Conservation (phyloP, 2,329 filamentous ascomycete genomes). For the Aureobasidium pullulans region DNA sequence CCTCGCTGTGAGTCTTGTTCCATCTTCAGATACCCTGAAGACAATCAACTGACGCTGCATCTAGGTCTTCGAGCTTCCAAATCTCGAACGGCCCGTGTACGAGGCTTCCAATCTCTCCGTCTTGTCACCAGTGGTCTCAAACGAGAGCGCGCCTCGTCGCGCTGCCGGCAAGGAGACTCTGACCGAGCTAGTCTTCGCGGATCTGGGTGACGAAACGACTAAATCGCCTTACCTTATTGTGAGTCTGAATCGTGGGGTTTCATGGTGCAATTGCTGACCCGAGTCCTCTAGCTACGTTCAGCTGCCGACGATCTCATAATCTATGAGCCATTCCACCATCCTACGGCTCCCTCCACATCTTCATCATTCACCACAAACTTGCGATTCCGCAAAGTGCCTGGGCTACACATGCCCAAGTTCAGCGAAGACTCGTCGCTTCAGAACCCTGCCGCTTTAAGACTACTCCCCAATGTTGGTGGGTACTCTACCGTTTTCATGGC, state of each 20-base stretch:
- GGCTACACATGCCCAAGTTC: conserved; percentile 57
- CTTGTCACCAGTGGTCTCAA: conserved; percentile 66
- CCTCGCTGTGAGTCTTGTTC: conserved; percentile 54
- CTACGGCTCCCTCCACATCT: conserved; percentile 29
- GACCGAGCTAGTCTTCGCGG: conserved; percentile 72
- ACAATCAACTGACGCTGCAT: background rate
- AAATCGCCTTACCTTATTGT: conserved; percentile 76
- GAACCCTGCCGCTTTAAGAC: conserved; percentile 47
- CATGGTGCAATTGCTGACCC: no score
- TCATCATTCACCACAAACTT: conserved; percentile 50
- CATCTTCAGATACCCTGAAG: no score
- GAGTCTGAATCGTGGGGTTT: conserved; percentile 28
- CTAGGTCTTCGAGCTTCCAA: conserved; percentile 69
- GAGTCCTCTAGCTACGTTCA: conserved; percentile 57
- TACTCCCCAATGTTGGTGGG: conserved; percentile 60
- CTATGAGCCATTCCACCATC: conserved; percentile 68
- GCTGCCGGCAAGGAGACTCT: conserved; percentile 65
- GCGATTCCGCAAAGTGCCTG: conserved; percentile 68
- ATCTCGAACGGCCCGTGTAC: conserved; percentile 65
- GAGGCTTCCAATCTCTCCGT: conserved; percentile 69
- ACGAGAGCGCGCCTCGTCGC: conserved; percentile 62
- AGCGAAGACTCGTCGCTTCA: conserved; percentile 41
- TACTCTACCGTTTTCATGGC: conserved; percentile 78
- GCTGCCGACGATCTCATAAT: conserved; percentile 74
- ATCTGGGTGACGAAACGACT: conserved; percentile 68